phyloP scores from a whole-genome alignment of 306 rosid genomes.

The Cicer bijugum region DNA sequence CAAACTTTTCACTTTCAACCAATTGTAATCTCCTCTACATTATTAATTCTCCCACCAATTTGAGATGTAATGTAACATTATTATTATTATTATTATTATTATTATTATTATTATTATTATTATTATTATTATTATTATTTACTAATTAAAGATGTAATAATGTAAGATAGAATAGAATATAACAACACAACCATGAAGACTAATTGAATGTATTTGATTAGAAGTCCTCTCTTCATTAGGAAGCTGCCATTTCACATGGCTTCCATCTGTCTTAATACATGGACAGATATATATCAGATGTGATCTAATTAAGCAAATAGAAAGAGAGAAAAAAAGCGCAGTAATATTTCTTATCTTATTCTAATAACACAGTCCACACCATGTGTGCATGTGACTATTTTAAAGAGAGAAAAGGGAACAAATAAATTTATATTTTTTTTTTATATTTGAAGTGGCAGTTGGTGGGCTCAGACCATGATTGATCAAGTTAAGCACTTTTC shows the following conservation, averaged over 20 bases:
- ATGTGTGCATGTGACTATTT: constrained; percentile 80
- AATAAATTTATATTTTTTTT: background rate
- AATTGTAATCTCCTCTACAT: background rate
- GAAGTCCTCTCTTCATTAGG: constrained; percentile 56
- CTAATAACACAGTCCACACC: constrained; percentile 37
- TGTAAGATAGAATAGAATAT: background rate
- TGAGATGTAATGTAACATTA: too few relatives aligned
- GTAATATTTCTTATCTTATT: constrained; percentile 40
- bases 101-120: too few relatives aligned
- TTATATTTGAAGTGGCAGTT: constrained; percentile 55
- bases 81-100: too few relatives aligned
- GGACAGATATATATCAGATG: constrained; percentile 41
- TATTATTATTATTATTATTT: too few relatives aligned
- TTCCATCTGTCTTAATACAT: constrained; percentile 51
- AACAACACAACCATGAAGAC: constrained; percentile 14
- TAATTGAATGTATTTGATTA: constrained; percentile 17
- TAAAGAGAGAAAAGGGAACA: constrained; percentile 37
- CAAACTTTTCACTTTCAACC: constrained; percentile 43
- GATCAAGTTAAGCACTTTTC: constrained; percentile 59
- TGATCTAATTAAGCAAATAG: constrained; percentile 39
- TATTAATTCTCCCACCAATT: too few relatives aligned
- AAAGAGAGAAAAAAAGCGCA: background rate
- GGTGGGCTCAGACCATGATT: constrained; percentile 68
- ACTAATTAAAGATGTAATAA: background rate
- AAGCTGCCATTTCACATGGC: constrained; percentile 87